Base-by-base conservation (phyloP, 1,284 basidiomycete species). In the Dichomitus squalens region DNA sequence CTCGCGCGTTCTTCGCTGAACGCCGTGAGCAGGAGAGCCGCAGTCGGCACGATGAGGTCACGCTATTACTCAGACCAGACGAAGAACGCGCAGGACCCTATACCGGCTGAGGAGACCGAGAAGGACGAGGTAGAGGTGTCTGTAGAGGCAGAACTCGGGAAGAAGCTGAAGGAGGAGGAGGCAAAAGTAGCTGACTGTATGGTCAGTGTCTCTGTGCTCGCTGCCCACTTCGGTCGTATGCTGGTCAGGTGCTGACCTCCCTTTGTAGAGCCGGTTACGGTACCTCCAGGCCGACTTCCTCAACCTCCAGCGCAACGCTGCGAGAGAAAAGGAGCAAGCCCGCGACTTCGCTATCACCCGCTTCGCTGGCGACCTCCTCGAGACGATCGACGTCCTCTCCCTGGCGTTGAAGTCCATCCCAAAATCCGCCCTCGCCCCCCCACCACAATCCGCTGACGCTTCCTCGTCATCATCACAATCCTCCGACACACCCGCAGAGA, bases 221-320 rank as follows among this genome's bases (percentile, higher is more conserved):
- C 39, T 49, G 7, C 29, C 34, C 31, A 33, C 21, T 4, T 34
- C 49, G 18, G 29, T 35, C 23, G 14, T n/a, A 12, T 12, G 25
- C 43, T 25, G 39, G 39, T 57, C 57, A 50, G 57, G 36, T 59
- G 35, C 39, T 46, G 39, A 59, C 48, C 38, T 47, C 29, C n/a
- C 29, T 53, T 53, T 29, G 9, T 63, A 95, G 93, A 81, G 86
- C 69, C 90, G 93, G 67, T 78, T 95, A 69, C 87, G 90, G 59
- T 96, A 96, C 72, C 80, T 92, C 57, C 90, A 93, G 71, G 97
- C 96, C 64, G 96, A 99, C 78, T 94, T 95, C 76, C 81, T 98
- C 61, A 99, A 98, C 73, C 81, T 98, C 49, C 93, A 96, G 72
- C 90, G 95, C 58, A 94, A 96, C 66, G 83, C 93, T 55, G 86